Conservation (phyloP, 2,329 filamentous ascomycete genomes). For the Rhynchosporium secalis region DNA sequence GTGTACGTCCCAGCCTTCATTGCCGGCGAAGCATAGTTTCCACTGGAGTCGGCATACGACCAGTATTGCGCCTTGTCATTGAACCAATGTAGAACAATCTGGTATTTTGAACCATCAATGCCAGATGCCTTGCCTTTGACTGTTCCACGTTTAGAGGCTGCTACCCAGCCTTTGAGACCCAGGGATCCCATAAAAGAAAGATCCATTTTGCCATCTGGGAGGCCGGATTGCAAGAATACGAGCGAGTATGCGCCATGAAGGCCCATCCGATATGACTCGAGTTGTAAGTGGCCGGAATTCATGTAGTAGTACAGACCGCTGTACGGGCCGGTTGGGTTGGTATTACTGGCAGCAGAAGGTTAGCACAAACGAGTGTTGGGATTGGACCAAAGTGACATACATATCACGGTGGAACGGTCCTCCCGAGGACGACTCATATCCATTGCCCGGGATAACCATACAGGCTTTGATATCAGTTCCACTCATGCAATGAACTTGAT, state of each 20-base stretch:
- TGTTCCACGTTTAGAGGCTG: conserved; percentile 55
- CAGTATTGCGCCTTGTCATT: conserved; percentile 66
- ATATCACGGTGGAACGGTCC: conserved; percentile 61
- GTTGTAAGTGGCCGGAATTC: conserved; percentile 65
- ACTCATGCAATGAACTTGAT: conserved; percentile 60
- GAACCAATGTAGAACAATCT: conserved; percentile 65
- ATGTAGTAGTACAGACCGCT: conserved; percentile 61
- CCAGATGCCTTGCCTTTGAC: conserved; percentile 63
- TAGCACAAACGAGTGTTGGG: neutral
- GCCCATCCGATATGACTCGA: conserved; percentile 61
- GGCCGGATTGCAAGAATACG: conserved; percentile 57
- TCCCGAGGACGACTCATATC: conserved; percentile 62
- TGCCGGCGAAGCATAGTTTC: conserved; percentile 61
- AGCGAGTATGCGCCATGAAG: conserved; percentile 67
- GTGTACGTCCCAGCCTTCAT: conserved; percentile 70
- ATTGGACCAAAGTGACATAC: neutral
- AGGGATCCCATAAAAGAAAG: conserved; percentile 61
- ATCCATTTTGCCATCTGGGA: conserved; percentile 51
- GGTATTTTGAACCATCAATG: conserved; percentile 48
- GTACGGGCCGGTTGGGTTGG: conserved; percentile 60
- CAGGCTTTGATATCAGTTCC: conserved; percentile 58
- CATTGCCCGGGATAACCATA: conserved; percentile 52
- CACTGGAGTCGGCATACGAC: conserved; percentile 54
- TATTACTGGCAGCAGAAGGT: conserved; percentile 39
- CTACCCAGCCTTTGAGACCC: conserved; percentile 57